Conservation (phyloP, 805 yeast species). For the Cephaloascus fragrans region DNA sequence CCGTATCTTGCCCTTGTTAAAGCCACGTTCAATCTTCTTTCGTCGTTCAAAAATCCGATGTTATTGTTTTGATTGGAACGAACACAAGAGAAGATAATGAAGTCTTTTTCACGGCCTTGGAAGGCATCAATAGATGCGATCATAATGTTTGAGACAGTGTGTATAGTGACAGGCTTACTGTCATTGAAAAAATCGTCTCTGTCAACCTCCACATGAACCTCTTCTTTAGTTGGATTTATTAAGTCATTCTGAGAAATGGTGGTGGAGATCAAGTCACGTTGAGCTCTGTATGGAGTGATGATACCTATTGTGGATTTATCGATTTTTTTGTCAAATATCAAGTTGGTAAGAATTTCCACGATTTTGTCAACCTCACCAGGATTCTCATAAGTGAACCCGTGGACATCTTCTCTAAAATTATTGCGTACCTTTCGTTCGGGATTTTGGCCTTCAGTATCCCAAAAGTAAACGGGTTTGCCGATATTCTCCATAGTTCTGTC, state of each 20-base stretch:
- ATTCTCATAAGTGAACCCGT: conserved; percentile 53
- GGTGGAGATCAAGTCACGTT: conserved; percentile 51
- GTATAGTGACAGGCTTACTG: conserved; percentile 37
- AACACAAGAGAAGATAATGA: conserved; percentile 18
- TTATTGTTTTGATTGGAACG: conserved; percentile 13
- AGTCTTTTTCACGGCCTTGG: conserved; percentile 20
- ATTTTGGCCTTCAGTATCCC: conserved; percentile 44
- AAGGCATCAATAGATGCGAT: conserved; percentile 24
- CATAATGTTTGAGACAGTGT: conserved; percentile 34
- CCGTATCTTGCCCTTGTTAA: conserved; percentile 19
- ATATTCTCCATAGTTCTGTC: conserved; percentile 39
- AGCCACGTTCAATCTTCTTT: conserved; percentile 19
- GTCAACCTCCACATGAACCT: conserved; percentile 43
- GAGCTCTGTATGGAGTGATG: conserved; percentile 72
- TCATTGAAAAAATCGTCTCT: conserved; percentile 46
- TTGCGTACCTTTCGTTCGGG: conserved; percentile 40
- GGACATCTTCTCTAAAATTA: conserved; percentile 30
- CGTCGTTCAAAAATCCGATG: conserved; percentile 18
- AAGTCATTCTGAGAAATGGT: conserved; percentile 37
- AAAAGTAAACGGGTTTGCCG: conserved; percentile 46
- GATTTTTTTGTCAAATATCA: conserved; percentile 47
- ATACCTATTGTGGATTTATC: conserved; percentile 45
- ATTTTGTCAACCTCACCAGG: conserved; percentile 41
- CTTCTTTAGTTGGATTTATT: conserved; percentile 43
- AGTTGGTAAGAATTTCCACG: conserved; percentile 33